phyloP scores from a whole-genome alignment of 495 filamentous ascomycete genomes.

The Extremus antarcticus region DNA sequence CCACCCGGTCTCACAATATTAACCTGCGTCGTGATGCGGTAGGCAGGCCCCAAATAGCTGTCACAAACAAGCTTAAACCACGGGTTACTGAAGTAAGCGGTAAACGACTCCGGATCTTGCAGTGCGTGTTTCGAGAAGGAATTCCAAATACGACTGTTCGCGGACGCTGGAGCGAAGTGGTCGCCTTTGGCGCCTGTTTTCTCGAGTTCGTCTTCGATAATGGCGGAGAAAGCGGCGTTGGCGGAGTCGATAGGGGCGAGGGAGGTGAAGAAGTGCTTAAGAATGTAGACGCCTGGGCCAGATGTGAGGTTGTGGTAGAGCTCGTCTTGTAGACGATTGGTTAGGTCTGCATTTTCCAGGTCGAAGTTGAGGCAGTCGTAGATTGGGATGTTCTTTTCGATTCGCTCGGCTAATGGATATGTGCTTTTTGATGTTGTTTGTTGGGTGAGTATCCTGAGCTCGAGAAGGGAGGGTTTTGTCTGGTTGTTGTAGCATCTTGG shows the following conservation, averaged over 20 bases:
- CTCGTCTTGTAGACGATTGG: conserved; percentile 39
- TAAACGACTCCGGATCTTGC: conserved; percentile 36
- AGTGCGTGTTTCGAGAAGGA: conserved; percentile 45
- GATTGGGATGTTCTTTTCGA: conserved; percentile 42
- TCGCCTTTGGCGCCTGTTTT: conserved; percentile 34
- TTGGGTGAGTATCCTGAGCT: conserved; percentile 36
- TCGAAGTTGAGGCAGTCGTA: conserved; percentile 35
- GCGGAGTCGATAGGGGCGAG: conserved; percentile 25
- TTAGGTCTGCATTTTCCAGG: conserved; percentile 11
- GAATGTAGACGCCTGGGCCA: conserved; percentile 44
- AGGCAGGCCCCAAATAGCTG: conserved; percentile 43
- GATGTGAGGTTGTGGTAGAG: conserved; percentile 42
- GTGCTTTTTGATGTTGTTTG: conserved; percentile 26
- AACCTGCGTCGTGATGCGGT: conserved; percentile 45
- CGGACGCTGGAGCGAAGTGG: conserved; percentile 40
- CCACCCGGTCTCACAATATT: conserved; percentile 46
- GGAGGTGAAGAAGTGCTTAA: conserved; percentile 37
- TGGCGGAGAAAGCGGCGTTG: conserved; percentile 36
- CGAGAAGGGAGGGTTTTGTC: conserved; percentile 19
- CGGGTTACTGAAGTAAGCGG: conserved; percentile 44
- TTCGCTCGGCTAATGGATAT: conserved; percentile 36
- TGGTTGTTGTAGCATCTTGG: conserved; percentile 18
- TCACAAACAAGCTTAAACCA: conserved; percentile 37
- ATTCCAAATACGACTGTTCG: conserved; percentile 49
- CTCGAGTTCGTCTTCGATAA: conserved; percentile 33